phyloP scores from a whole-genome alignment of 345 rosid genomes.

The Sonneratia caseolaris region DNA sequence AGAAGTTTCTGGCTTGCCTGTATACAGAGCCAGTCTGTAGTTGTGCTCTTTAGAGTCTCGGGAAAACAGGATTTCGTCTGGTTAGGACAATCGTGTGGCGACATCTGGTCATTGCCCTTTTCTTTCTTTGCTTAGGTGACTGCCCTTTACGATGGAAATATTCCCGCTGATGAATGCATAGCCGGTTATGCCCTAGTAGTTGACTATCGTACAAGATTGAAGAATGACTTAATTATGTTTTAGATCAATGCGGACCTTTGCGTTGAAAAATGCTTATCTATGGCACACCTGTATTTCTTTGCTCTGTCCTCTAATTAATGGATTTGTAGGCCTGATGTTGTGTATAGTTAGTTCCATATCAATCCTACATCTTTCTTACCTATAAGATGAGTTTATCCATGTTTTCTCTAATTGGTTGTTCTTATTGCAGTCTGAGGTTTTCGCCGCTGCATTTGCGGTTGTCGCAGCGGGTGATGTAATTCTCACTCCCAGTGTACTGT shows the following conservation, averaged over 20 bases:
- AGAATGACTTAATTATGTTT: not conserved
- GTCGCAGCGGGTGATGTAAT: constrained; percentile 94
- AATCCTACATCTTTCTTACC: not conserved
- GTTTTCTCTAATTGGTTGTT: not conserved
- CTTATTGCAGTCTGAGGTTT: constrained; percentile 69
- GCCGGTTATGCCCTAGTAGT: not conserved
- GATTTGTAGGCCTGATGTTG: not conserved
- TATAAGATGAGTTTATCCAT: not conserved
- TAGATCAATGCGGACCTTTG: not conserved
- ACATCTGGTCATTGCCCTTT: not conserved
- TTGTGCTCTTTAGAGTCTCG: not conserved
- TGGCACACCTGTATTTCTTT: not conserved
- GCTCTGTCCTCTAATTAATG: not conserved
- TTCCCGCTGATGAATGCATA: not conserved
- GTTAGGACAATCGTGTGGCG: not conserved
- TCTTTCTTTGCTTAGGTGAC: not conserved
- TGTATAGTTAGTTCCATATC: not conserved
- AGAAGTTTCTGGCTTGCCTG: not conserved
- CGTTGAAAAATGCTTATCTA: not conserved
- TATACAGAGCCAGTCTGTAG: not conserved
- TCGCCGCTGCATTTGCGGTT: constrained; percentile 94
- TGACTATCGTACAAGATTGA: not conserved
- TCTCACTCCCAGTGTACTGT: constrained; percentile 82
- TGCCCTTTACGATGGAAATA: not conserved
- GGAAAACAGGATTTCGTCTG: not conserved